Evolutionary conservation across 176 grass and related monocot species (phyloP).

Genomic region (Carex kokanica): DNA sequence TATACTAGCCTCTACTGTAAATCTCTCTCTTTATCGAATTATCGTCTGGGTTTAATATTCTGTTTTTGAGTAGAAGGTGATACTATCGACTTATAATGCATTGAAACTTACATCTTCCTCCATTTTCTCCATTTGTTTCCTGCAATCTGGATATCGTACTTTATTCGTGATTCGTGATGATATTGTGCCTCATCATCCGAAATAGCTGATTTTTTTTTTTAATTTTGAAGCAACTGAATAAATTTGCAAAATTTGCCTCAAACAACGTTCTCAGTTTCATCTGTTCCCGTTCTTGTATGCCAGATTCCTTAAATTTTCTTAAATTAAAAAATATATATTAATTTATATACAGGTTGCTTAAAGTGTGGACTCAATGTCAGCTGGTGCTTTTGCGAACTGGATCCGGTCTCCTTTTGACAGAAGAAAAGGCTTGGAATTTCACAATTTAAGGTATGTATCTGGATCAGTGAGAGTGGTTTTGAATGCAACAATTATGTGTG

Average conservation of each 20-base stretch:
- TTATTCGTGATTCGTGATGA: neutral
- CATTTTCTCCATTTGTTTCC: neutral
- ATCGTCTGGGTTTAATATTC: neutral
- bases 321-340: neutral
- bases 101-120: neutral
- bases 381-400: slow-evolving; percentile 53
- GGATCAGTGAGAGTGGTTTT: slow-evolving; percentile 7
- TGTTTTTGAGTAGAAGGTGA: neutral
- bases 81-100: neutral
- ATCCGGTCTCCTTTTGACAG: slow-evolving; percentile 55
- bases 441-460: slow-evolving; percentile 53
- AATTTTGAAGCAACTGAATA: neutral
- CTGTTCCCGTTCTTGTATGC: neutral
- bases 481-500: neutral
- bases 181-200: neutral
- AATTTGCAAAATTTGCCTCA: neutral
- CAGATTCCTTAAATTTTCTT: neutral
- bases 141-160: neutral
- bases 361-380: slow-evolving; percentile 30
- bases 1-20: neutral
- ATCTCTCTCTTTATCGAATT: neutral
- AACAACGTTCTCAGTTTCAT: neutral
- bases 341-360: slow-evolving; percentile 17
- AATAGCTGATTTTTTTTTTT: too few relatives aligned
- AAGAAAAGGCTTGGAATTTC: slow-evolving; percentile 44